Conservation (phyloP, 169 alveolate genomes). For the Neospora caninum region DNA sequence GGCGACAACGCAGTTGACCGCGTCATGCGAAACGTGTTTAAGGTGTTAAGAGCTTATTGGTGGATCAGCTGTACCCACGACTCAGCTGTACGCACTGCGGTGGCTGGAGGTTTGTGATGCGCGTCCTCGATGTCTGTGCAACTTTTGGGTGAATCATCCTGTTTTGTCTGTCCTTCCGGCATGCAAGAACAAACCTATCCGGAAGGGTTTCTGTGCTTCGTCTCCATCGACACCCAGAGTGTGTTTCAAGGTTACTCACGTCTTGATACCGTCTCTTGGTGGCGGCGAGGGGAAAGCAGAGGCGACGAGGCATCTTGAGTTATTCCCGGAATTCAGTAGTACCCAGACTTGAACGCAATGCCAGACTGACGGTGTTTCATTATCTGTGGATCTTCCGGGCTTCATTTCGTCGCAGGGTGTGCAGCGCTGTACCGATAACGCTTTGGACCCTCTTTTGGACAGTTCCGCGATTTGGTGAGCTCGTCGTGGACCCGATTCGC, state of each 20-base stretch:
- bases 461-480: slow-evolving; percentile 70
- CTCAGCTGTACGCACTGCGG: too few species aligned
- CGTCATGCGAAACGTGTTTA: not conserved
- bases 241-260: not conserved
- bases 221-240: not conserved
- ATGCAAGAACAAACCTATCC: too few species aligned
- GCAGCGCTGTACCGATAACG: slow-evolving; percentile 64
- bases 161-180: too few species aligned
- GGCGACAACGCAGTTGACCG: not conserved
- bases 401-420: slow-evolving; percentile 51
- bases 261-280: not conserved
- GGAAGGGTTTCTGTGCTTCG: not conserved
- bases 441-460: slow-evolving; percentile 77
- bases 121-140: too few species aligned
- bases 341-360: too few species aligned
- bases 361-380: too few species aligned
- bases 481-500: slow-evolving; percentile 66
- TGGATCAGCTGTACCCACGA: not conserved
- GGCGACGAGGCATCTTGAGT: too few species aligned
- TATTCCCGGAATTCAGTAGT: too few species aligned
- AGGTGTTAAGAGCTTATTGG: not conserved
- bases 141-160: too few species aligned
- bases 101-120: too few species aligned
- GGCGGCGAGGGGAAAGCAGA: not conserved
- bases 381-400: too few species aligned